These are phyloP conservation scores for Gossypium schwendimanii DNA, from an alignment of 441 rosid species.

Conservation along the genomic window DNA sequence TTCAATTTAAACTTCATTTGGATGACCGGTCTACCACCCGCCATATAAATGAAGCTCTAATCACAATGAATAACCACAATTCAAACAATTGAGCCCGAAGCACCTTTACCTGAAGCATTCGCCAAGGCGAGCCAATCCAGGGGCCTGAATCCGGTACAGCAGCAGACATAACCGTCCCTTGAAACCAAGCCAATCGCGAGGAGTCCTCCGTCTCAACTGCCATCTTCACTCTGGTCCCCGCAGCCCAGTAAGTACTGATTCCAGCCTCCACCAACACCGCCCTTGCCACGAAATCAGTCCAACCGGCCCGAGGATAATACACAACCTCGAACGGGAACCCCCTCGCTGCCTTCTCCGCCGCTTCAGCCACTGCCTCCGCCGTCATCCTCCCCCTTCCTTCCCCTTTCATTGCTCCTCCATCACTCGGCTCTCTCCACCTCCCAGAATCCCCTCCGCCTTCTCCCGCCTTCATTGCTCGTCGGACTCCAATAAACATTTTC, in stretches of 20 bases:
- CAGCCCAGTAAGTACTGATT: conserved; percentile 34
- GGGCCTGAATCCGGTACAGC: conserved; percentile 35
- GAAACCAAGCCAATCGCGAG: conserved; percentile 27
- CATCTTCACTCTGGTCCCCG: conserved; percentile 77
- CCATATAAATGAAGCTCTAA: not conserved
- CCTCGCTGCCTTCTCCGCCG: conserved; percentile 42
- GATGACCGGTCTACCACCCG: not conserved
- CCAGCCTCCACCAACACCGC: conserved; percentile 70
- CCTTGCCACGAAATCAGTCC: conserved; percentile 67
- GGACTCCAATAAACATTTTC: conserved; percentile 58
- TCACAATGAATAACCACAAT: not conserved
- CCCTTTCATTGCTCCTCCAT: conserved; percentile 6
- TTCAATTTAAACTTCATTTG: not conserved
- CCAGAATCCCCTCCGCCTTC: conserved; percentile 15
- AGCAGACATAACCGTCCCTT: conserved; percentile 33
- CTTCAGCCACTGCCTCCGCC: conserved; percentile 44
- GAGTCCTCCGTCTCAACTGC: conserved; percentile 76
- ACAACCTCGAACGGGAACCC: conserved; percentile 65
- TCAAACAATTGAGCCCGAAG: not conserved
- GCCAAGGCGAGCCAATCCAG: conserved; percentile 85
- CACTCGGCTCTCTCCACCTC: conserved; percentile 4
- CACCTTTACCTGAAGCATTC: conserved; percentile 61
- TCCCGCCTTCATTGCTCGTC: conserved; percentile 36
- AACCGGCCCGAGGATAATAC: conserved; percentile 62
- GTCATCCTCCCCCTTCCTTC: conserved; percentile 42